Percentiles rank a stretch among this genome's conserved stretches.
Conservation (phyloP, 345 rosid genomes). For the Brassica rapa region DNA sequence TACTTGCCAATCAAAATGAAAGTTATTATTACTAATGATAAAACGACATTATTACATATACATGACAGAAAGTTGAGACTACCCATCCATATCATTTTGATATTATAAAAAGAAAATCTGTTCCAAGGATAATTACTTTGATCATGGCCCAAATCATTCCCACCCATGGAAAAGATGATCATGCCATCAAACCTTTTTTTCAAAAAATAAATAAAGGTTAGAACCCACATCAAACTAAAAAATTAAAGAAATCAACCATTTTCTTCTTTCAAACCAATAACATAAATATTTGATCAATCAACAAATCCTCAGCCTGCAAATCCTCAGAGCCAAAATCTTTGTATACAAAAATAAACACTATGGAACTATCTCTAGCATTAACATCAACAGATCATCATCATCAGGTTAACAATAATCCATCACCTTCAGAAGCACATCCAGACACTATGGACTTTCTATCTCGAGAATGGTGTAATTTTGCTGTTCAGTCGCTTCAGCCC, state of each 20-base stretch:
- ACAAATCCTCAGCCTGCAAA: slow-evolving; percentile 27
- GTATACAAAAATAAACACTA: not conserved
- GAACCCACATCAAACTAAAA: slow-evolving; percentile 30
- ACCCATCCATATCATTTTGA: slow-evolving; percentile 14
- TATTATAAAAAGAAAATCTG: slow-evolving; percentile 13
- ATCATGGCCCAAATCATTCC: slow-evolving; percentile 48
- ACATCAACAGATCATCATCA: slow-evolving; percentile 14
- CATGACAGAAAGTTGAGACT: slow-evolving; percentile 25
- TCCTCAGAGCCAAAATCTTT: slow-evolving; percentile 22
- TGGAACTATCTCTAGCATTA: slow-evolving; percentile 28
- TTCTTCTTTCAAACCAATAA: slow-evolving; percentile 25
- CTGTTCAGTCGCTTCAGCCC: slow-evolving; percentile 79
- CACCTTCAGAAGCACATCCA: slow-evolving; percentile 90
- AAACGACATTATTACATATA: slow-evolving; percentile 25
- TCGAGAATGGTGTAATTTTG: slow-evolving; percentile 82
- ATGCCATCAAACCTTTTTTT: slow-evolving; percentile 18
- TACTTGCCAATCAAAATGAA: not conserved
- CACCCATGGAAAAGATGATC: slow-evolving; percentile 42
- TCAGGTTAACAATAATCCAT: slow-evolving; percentile 32
- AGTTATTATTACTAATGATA: slow-evolving; percentile 26
- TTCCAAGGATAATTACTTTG: slow-evolving; percentile 39
- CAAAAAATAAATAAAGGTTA: slow-evolving; percentile 6
- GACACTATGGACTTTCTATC: slow-evolving; percentile 94
- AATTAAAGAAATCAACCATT: slow-evolving; percentile 8
- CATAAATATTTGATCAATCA: slow-evolving; percentile 34